Percentiles rank a stretch among this genome's conserved stretches.
phyloP scores from a whole-genome alignment of 2,329 filamentous ascomycete species.

The Gyromitra esculenta region DNA sequence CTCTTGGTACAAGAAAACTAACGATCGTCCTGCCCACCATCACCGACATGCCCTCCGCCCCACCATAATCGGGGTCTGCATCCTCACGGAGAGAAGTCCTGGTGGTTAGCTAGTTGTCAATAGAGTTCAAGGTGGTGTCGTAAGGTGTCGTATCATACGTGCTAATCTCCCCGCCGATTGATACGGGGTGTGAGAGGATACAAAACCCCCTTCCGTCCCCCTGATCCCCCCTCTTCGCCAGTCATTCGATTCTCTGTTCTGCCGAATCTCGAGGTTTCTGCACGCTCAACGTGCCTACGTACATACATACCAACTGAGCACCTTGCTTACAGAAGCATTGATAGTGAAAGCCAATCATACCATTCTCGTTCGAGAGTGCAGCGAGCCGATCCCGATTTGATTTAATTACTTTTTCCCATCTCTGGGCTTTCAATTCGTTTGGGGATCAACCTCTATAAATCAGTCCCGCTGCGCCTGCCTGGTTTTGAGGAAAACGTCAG shows the following conservation, averaged over 20 bases:
- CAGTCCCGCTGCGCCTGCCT: slow-evolving; percentile 37
- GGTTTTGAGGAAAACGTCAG: slow-evolving; percentile 33
- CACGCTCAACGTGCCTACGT: slow-evolving; percentile 40
- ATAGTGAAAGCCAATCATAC: slow-evolving; percentile 43
- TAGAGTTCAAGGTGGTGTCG: slow-evolving; percentile 33
- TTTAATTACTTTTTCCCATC: slow-evolving; percentile 35
- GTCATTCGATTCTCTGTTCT: slow-evolving; percentile 27
- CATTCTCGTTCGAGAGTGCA: slow-evolving; percentile 38
- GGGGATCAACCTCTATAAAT: slow-evolving; percentile 40
- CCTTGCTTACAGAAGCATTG: slow-evolving; percentile 22
- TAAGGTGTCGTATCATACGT: slow-evolving; percentile 41
- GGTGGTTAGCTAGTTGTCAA: slow-evolving; percentile 27
- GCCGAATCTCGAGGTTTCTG: slow-evolving; percentile 31
- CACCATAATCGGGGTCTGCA: slow-evolving; percentile 32
- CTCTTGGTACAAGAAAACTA: slow-evolving; percentile 25
- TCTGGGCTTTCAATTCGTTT: slow-evolving; percentile 29
- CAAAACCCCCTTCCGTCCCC: slow-evolving; percentile 48
- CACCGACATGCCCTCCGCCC: slow-evolving; percentile 11
- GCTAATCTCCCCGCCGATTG: slow-evolving; percentile 29
- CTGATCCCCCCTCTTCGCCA: slow-evolving; percentile 22
- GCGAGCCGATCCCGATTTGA: slow-evolving; percentile 44
- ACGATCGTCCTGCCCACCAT: slow-evolving; percentile 32
- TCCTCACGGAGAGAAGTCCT: slow-evolving; percentile 27
- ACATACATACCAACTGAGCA: slow-evolving; percentile 40
- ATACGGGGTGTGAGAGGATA: slow-evolving; percentile 33